Percentiles rank a stretch among this genome's conserved stretches.
These are phyloP conservation scores for Puccinia novopanici DNA, from an alignment of 1,284 basidiomycete genomes.

Conservation along the genomic window DNA sequence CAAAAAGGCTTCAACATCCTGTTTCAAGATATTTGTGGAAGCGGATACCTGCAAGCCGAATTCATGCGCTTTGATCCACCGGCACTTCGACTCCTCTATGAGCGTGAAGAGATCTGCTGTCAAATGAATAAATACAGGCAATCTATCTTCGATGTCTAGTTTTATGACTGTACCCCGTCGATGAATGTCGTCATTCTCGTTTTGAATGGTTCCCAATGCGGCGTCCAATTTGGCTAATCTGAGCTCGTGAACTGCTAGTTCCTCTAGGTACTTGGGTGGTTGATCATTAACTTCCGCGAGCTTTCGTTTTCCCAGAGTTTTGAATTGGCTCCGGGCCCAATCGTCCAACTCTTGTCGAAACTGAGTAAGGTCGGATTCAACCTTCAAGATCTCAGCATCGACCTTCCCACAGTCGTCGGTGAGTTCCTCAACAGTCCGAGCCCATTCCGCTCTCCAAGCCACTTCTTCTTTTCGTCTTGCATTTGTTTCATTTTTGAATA, in stretches of 20 bases:
- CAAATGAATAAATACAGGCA: slow-evolving; percentile 21
- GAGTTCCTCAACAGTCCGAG: neutral
- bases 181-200: neutral
- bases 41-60: neutral
- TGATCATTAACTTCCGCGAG: slow-evolving; percentile 5
- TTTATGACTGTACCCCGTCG: slow-evolving; percentile 1
- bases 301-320: neutral
- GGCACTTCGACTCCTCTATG: slow-evolving; percentile 6
- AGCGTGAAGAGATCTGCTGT: neutral
- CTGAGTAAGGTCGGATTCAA: neutral
- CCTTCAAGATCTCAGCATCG: neutral
- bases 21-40: neutral
- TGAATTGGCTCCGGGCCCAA: slow-evolving; percentile 25
- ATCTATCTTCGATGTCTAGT: slow-evolving; percentile 29
- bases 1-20: slow-evolving; percentile 17
- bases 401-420: neutral
- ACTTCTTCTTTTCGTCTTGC: slow-evolving; percentile 27
- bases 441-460: slow-evolving; percentile 35
- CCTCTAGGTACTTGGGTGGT: slow-evolving; percentile 12
- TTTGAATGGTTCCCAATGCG: neutral
- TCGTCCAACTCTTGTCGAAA: neutral
- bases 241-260: neutral
- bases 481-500: slow-evolving; percentile 28
- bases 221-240: neutral
- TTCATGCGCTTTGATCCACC: slow-evolving; percentile 13